Evolutionary conservation across 2,329 filamentous ascomycete genomes (phyloP), one percentile per base, ranked within the genome.

Genomic region (Cladosporium oxysporum): DNA sequence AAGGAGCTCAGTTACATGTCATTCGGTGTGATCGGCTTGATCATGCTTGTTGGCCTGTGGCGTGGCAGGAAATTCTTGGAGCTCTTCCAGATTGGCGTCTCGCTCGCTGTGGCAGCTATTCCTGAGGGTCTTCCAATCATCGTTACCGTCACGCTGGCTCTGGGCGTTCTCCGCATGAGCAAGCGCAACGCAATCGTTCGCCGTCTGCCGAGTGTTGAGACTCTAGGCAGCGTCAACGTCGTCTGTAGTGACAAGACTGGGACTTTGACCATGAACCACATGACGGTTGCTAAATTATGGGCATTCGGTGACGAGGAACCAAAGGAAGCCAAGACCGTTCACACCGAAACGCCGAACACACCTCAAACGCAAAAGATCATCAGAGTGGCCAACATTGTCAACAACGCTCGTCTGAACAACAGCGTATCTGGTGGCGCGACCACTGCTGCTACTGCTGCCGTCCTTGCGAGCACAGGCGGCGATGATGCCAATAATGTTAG

Each of bases 241-340:
- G 92, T 99, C 7, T 99, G 96, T 81, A 97, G 93, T 71, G 95
- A 99, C 83, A 99, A 99, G 81, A 99, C 95, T 52, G 92, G 94
- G 35, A 99, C 95, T 1, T 82, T 99, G 67, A 99, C 95, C 0
- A 93, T 93, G 76, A 99, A 98, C 76, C 95, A 99, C 76, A 98
- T 99, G 95, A 96, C 95, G 0, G 93, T 93, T 0, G 93, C 93
- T 18, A 96, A 95, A 75, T 89, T 99, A 83, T 99, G 95, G 95
- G 91, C 94, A 76, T 96, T 96, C 77, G 85, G 86, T 52, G 71
- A 79, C 6, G 76, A 81, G 65, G 16, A 7, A 21, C 84, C 87
- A 7, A 82, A 87, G 41, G 84, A 88, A 62, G 82, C 89, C 11
- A 82, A 82, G 64, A 83, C 82, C 69, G 84, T 87, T 44, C 81